Evolutionary conservation across 2,329 filamentous ascomycete species (phyloP).

Genomic region (Pyrenophora teres): DNA sequence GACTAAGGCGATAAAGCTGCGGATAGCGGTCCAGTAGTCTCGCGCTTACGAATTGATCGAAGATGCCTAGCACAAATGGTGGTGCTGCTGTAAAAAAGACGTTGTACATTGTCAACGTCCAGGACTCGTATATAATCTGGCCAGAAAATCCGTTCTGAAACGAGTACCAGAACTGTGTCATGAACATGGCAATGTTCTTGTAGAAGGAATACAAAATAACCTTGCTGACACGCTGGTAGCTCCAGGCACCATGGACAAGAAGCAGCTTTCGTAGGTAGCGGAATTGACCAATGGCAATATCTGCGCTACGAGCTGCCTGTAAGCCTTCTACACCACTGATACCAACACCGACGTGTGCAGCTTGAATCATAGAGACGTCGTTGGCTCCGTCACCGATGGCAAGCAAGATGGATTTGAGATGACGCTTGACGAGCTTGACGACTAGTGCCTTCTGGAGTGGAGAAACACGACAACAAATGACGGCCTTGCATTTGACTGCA

Average conservation of each 20-base stretch:
- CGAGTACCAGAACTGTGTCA: conserved; percentile 98
- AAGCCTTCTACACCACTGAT: conserved; percentile 97
- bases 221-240: conserved; percentile 95
- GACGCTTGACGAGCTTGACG: conserved; percentile 96
- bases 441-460: conserved; percentile 96
- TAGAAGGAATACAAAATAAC: conserved; percentile 99
- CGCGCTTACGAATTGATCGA: conserved; percentile 96
- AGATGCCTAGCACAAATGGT: conserved; percentile 91
- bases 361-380: conserved; percentile 99
- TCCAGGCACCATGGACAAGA: conserved; percentile 95
- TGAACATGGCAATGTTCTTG: conserved; percentile 98
- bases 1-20: conserved; percentile 90
- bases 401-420: conserved; percentile 86
- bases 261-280: conserved; percentile 91
- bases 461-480: conserved; percentile 95
- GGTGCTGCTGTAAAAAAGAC: conserved; percentile 96
- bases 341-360: conserved; percentile 94
- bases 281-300: conserved; percentile 96
- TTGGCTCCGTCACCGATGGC: conserved; percentile 98
- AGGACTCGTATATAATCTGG: conserved; percentile 97
- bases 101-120: conserved; percentile 99
- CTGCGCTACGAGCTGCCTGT: conserved; percentile 91
- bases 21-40: conserved; percentile 92
- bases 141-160: conserved; percentile 99
- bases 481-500: conserved; percentile 96